These are phyloP conservation scores for Aspergillus quadrilineatus DNA, from an alignment of 2,329 filamentous ascomycete species.

Conservation along the genomic window DNA sequence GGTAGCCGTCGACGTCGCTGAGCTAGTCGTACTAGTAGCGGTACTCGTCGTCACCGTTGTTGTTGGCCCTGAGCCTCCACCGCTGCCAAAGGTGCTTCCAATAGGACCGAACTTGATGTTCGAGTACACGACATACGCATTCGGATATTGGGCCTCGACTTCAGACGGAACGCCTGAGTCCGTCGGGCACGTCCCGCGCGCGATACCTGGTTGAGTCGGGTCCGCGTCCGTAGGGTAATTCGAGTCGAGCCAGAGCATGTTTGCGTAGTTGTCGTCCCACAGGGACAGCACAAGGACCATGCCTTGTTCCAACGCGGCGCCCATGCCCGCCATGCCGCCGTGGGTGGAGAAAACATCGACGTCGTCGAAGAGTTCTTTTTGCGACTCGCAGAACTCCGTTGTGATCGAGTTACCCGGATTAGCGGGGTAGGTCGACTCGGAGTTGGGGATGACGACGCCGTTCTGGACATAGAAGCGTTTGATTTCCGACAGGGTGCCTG, in stretches of 20 bases:
- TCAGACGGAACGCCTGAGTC: slow-evolving; percentile 53
- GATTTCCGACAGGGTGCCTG: slow-evolving; percentile 60
- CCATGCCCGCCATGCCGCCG: slow-evolving; percentile 59
- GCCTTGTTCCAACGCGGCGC: slow-evolving; percentile 53
- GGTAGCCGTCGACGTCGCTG: slow-evolving; percentile 15
- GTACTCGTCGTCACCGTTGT: slow-evolving; percentile 1
- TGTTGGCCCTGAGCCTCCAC: slow-evolving; percentile 1
- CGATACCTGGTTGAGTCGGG: slow-evolving; percentile 48
- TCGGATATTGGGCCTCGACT: slow-evolving; percentile 49
- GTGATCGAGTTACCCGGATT: slow-evolving; percentile 57
- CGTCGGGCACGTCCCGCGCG: slow-evolving; percentile 56
- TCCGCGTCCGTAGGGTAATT: slow-evolving; percentile 55
- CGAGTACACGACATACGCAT: slow-evolving; percentile 56
- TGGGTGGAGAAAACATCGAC: slow-evolving; percentile 53
- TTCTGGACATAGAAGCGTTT: slow-evolving; percentile 66
- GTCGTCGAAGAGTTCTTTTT: slow-evolving; percentile 59
- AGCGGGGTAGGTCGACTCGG: slow-evolving; percentile 46
- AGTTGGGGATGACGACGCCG: slow-evolving; percentile 60
- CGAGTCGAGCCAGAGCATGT: slow-evolving; percentile 75
- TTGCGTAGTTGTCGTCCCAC: slow-evolving; percentile 65
- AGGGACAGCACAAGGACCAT: slow-evolving; percentile 63
- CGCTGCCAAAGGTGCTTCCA: slow-evolving; percentile 49
- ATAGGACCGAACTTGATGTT: slow-evolving; percentile 62
- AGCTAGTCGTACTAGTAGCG: slow-evolving; percentile 6
- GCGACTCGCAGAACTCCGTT: slow-evolving; percentile 56